Percentiles rank a stretch among this genome's conserved stretches.
Evolutionary conservation across 176 grass and related monocot species (phyloP).

Genomic region (Carex scoparia): DNA sequence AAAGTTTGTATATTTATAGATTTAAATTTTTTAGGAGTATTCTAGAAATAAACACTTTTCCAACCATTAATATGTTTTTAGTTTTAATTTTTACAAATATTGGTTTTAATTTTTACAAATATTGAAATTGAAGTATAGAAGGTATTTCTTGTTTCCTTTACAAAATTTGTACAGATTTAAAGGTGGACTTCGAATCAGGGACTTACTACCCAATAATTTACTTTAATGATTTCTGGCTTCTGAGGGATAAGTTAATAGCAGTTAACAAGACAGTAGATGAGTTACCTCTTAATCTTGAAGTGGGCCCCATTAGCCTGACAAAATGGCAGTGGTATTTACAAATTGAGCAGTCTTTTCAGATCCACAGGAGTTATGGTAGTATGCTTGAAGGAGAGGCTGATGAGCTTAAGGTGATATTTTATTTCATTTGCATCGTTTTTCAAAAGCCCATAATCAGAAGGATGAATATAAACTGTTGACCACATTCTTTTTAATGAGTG

Average conservation of each 20-base stretch:
- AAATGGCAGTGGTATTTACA: slow-evolving; percentile 98
- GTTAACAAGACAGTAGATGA: slow-evolving; percentile 72
- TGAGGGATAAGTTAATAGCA: slow-evolving; percentile 85
- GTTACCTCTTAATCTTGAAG: slow-evolving; percentile 69
- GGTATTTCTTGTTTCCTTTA: slow-evolving; percentile 51
- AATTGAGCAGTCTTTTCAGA: slow-evolving; percentile 96
- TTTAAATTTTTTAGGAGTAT: not conserved
- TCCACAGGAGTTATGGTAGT: slow-evolving; percentile 91
- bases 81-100: not conserved
- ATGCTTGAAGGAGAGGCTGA: slow-evolving; percentile 99
- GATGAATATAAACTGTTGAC: not conserved
- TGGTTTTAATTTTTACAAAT: not conserved
- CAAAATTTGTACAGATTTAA: slow-evolving; percentile 60
- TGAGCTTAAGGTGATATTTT: slow-evolving; percentile 75
- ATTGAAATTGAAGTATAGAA: not conserved
- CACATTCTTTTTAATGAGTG: not conserved
- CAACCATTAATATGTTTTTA: not conserved
- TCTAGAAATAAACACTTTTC: not conserved
- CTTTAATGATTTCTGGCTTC: slow-evolving; percentile 98
- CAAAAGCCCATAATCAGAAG: not conserved
- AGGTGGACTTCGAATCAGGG: slow-evolving; percentile 50
- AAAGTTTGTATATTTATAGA: not conserved
- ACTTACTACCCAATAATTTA: slow-evolving; percentile 83
- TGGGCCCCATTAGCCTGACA: slow-evolving; percentile 91
- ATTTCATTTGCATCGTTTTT: not conserved